Evolutionary conservation across 768 basidiomycete genomes (phyloP).

Genomic region (Tylopilus balloui): DNA sequence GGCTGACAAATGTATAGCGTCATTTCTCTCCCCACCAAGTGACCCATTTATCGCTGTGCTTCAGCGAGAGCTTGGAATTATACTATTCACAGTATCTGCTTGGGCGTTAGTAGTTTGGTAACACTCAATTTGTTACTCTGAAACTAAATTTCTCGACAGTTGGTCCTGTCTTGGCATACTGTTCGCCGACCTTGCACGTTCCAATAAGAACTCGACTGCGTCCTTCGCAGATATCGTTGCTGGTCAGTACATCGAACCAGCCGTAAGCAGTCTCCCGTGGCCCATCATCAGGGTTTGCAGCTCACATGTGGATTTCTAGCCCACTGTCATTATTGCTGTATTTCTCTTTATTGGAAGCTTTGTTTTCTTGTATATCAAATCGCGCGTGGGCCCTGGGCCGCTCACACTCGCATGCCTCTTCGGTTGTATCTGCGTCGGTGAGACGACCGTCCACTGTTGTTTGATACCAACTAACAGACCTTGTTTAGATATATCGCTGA

Average conservation of each 20-base stretch:
- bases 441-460: constrained; percentile 7
- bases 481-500: constrained; percentile 51
- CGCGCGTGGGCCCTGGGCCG: constrained; percentile 58
- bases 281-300: not conserved
- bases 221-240: constrained; percentile 37
- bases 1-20: constrained; percentile 35
- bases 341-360: constrained; percentile 62
- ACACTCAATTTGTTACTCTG: not conserved
- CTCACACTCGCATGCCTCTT: constrained; percentile 54
- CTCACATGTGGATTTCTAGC: constrained; percentile 32
- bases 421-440: constrained; percentile 57
- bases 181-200: constrained; percentile 55
- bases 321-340: constrained; percentile 53
- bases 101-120: constrained; percentile 54
- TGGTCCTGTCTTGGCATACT: constrained; percentile 66
- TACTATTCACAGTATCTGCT: constrained; percentile 42
- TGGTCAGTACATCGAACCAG: constrained; percentile 55
- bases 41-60: constrained; percentile 67
- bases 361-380: constrained; percentile 56
- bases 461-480: not conserved
- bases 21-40: constrained; percentile 61
- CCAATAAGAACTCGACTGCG: constrained; percentile 37
- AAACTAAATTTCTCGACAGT: constrained; percentile 30
- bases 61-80: constrained; percentile 57
- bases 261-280: constrained; percentile 25